Conservation (phyloP, 2,329 filamentous ascomycete species). For the Alternaria incomplexa region DNA sequence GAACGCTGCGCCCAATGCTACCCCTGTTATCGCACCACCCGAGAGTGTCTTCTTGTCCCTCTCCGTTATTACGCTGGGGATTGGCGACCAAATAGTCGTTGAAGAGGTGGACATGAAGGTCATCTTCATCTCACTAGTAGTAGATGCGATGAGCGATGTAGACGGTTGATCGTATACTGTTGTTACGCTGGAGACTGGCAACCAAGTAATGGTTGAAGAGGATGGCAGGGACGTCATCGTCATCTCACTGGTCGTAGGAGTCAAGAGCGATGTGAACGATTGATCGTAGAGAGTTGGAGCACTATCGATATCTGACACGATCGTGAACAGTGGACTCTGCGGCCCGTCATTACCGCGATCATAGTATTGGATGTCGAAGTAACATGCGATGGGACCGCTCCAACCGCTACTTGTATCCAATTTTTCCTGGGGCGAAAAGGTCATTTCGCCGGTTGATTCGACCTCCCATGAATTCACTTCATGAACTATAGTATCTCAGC, state of each 20-base stretch:
- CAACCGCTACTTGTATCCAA: background rate
- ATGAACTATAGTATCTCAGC: background rate
- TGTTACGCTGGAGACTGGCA: background rate
- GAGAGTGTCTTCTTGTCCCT: background rate
- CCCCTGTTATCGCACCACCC: background rate
- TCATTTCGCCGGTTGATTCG: too few species aligned
- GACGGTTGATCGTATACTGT: background rate
- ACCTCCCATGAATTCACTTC: too few species aligned
- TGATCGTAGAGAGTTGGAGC: background rate
- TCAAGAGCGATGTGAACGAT: background rate
- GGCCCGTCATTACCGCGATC: background rate
- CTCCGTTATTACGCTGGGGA: background rate
- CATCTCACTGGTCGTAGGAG: background rate
- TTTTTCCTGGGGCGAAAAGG: background rate
- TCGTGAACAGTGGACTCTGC: background rate
- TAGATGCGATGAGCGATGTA: background rate
- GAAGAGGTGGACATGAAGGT: background rate
- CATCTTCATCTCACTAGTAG: background rate
- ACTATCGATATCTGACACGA: background rate
- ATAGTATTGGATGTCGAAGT: background rate
- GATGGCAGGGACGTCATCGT: background rate
- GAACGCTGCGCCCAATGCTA: background rate
- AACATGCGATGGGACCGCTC: background rate
- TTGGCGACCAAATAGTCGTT: accelerated
- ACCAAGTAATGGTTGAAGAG: background rate